phyloP scores from a whole-genome alignment of 1,284 basidiomycete genomes.

The Omphalotus olearius region DNA sequence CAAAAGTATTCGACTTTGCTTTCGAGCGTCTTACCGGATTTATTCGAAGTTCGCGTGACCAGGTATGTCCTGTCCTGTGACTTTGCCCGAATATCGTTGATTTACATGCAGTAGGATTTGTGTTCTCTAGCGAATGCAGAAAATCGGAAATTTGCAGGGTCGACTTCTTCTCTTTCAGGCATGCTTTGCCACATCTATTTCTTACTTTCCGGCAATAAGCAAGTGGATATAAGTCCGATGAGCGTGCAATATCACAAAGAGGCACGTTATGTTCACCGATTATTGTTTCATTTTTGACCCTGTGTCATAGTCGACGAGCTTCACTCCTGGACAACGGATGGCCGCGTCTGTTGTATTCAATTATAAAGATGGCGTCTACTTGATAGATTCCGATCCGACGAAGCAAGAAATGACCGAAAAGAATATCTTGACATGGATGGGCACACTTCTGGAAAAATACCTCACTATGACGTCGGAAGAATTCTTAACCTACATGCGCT shows the following conservation, averaged over 20 bases:
- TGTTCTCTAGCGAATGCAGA: conserved; percentile 57
- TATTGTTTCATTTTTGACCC: neutral
- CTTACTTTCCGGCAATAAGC: conserved; percentile 63
- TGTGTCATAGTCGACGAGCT: conserved; percentile 48
- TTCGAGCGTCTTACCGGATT: conserved; percentile 81
- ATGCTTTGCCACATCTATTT: conserved; percentile 90
- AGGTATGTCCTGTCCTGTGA: conserved; percentile 36
- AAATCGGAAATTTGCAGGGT: conserved; percentile 71
- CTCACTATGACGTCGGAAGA: conserved; percentile 67
- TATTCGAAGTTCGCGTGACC: conserved; percentile 77
- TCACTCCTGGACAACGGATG: conserved; percentile 80
- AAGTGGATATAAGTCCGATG: conserved; percentile 54
- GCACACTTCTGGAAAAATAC: conserved; percentile 87
- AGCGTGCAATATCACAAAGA: conserved; percentile 58
- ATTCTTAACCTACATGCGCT: conserved; percentile 63
- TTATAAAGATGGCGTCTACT: conserved; percentile 66
- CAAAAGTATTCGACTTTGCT: conserved; percentile 86
- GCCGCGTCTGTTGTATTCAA: conserved; percentile 73
- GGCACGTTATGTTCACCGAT: conserved; percentile 35
- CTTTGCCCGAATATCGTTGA: neutral
- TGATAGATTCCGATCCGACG: conserved; percentile 71
- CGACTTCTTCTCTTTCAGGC: conserved; percentile 88
- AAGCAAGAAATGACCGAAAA: conserved; percentile 45
- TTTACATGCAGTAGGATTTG: conserved; percentile 50
- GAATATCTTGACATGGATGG: conserved; percentile 83